These are phyloP conservation scores for Decorospora gaudefroyi DNA, from an alignment of 2,329 filamentous ascomycete genomes.

Conservation along the genomic window DNA sequence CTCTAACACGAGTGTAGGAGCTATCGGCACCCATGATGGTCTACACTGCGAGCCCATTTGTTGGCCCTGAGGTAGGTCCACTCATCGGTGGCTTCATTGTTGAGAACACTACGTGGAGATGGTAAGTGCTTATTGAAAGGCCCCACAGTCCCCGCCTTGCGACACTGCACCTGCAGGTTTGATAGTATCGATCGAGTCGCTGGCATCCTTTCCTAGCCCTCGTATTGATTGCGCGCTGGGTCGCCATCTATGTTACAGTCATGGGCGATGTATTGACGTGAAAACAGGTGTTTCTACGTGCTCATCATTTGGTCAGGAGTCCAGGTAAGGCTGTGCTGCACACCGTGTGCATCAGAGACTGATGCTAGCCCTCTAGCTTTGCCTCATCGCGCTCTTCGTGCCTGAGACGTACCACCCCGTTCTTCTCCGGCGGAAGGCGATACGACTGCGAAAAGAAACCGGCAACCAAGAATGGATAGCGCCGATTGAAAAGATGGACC, in stretches of 20 bases:
- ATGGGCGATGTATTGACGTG: constrained; percentile 33
- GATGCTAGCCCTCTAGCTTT: constrained; percentile 54
- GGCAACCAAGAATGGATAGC: constrained; percentile 77
- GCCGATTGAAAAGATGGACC: constrained; percentile 72
- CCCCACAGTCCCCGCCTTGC: constrained; percentile 11
- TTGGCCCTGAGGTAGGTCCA: constrained; percentile 61
- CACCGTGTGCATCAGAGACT: constrained; percentile 20
- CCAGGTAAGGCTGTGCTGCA: constrained; percentile 36
- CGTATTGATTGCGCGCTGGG: constrained; percentile 2
- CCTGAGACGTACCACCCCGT: constrained; percentile 84
- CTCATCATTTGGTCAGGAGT: constrained; percentile 78
- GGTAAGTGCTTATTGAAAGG: constrained; percentile 35
- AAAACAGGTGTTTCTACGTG: constrained; percentile 64
- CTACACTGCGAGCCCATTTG: constrained; percentile 59
- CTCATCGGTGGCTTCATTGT: constrained; percentile 81
- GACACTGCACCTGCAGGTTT: constrained; percentile 8
- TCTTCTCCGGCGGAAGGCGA: constrained; percentile 73
- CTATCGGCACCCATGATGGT: constrained; percentile 83
- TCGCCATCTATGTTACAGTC: background rate
- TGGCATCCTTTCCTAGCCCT: constrained; percentile 6
- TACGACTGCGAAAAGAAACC: constrained; percentile 70
- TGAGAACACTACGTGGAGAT: constrained; percentile 67
- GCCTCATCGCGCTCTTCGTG: constrained; percentile 70
- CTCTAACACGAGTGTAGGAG: constrained; percentile 49
- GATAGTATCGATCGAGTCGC: constrained; percentile 5